Conservation (phyloP, 768 basidiomycete species). For the Udeniomyces megalosporus region DNA sequence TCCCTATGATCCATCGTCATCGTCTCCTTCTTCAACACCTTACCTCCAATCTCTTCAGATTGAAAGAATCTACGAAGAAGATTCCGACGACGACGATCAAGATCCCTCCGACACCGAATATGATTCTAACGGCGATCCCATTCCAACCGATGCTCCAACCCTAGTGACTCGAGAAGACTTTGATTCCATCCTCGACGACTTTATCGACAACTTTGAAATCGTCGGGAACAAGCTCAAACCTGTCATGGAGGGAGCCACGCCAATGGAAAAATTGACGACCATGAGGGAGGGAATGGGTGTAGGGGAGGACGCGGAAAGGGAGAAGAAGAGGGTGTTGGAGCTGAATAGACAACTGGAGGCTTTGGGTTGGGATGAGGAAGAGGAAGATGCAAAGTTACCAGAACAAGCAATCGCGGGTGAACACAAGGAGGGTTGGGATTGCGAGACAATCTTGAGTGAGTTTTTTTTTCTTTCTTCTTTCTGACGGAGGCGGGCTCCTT, state of each 20-base stretch:
- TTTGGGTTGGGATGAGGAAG: conserved; percentile 34
- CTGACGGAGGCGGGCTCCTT: too few species aligned
- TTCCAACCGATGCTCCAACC: conserved; percentile 42
- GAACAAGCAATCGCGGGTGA: conserved; percentile 46
- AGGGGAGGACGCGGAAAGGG: conserved; percentile 28
- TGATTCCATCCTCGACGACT: conserved; percentile 78
- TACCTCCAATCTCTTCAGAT: conserved; percentile 37
- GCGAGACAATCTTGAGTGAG: conserved; percentile 85
- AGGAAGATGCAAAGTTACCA: conserved; percentile 28
- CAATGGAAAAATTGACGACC: conserved; percentile 61
- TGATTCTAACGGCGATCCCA: conserved; percentile 27
- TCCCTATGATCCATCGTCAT: too few species aligned
- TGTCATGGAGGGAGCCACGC: conserved; percentile 53
- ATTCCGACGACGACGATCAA: conserved; percentile 35
- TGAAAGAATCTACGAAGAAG: conserved; percentile 55
- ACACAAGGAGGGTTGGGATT: conserved; percentile 62
- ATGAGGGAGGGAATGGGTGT: conserved; percentile 62
- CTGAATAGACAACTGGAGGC: conserved; percentile 30
- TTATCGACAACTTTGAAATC: conserved; percentile 76
- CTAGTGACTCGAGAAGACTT: conserved; percentile 77
- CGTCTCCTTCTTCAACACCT: too few species aligned
- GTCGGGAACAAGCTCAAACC: conserved; percentile 65
- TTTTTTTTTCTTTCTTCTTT: conserved; percentile 13
- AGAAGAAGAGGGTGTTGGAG: conserved; percentile 18
- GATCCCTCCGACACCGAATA: conserved; percentile 28